Evolutionary conservation across 352 stramenopile genomes (phyloP).

Genomic region (Peronospora destructor): DNA sequence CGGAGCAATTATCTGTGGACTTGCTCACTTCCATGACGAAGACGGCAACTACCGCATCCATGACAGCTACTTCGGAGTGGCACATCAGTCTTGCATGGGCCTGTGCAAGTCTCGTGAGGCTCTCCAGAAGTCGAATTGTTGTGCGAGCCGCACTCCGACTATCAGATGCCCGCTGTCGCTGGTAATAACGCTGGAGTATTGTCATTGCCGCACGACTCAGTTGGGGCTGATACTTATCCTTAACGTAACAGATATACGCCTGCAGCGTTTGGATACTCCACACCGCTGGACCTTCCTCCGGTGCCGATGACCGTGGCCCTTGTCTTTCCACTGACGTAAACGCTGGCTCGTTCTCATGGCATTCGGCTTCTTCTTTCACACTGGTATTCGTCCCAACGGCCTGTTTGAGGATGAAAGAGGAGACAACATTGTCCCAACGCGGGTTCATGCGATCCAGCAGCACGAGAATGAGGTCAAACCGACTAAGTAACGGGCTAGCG

Average conservation of each 20-base stretch:
- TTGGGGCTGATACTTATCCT: conserved; percentile 80
- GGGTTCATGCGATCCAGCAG: conserved; percentile 86
- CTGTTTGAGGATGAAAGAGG: conserved; percentile 91
- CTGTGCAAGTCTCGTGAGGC: conserved; percentile 87
- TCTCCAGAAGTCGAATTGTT: conserved; percentile 93
- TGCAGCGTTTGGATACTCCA: conserved; percentile 90
- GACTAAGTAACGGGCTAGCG: conserved; percentile 90
- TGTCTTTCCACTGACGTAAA: conserved; percentile 14
- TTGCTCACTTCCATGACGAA: conserved; percentile 78
- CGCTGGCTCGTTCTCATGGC: conserved; percentile 12
- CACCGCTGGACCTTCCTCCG: conserved; percentile 13
- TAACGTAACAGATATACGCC: conserved; percentile 90
- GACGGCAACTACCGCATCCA: conserved; percentile 75
- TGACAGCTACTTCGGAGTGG: conserved; percentile 52
- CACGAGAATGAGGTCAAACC: conserved; percentile 97
- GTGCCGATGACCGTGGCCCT: neutral
- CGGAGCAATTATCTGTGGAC: conserved; percentile 50
- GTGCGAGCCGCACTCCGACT: conserved; percentile 65
- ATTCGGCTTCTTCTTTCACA: conserved; percentile 23
- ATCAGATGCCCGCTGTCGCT: conserved; percentile 60
- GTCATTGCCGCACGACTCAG: conserved; percentile 73
- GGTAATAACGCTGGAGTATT: conserved; percentile 90
- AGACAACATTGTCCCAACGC: conserved; percentile 92
- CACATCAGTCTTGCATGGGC: conserved; percentile 87
- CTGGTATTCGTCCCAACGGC: conserved; percentile 37